Conservation (phyloP, 495 filamentous ascomycete species). For the Annulohypoxylon nitens region DNA sequence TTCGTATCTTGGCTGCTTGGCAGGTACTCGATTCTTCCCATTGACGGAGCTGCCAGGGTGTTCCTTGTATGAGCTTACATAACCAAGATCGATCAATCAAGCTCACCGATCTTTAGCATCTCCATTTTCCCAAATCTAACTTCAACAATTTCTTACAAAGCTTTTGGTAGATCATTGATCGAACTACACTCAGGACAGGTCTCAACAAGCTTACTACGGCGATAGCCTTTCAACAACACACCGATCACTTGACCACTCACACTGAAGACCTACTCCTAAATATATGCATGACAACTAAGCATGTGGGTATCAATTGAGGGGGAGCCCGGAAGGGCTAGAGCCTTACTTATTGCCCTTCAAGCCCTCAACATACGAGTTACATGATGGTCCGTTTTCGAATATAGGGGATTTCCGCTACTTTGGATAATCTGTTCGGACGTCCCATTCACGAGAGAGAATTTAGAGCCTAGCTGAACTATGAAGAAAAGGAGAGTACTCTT, state of each 20-base stretch:
- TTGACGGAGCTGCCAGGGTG: background rate
- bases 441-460: background rate
- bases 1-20: background rate
- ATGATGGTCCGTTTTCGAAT: background rate
- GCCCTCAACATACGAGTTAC: background rate
- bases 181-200: background rate
- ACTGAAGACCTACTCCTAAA: background rate
- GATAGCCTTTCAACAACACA: background rate
- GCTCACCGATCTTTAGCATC: constrained; percentile 6
- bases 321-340: background rate
- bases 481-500: background rate
- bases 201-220: constrained; percentile 3
- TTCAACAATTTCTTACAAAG: background rate
- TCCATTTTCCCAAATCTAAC: background rate
- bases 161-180: background rate
- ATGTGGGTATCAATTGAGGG: background rate
- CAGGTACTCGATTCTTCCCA: background rate
- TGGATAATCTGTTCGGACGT: background rate
- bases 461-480: background rate
- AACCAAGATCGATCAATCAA: background rate
- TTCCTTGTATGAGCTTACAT: background rate
- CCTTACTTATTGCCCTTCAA: background rate
- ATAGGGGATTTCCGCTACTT: background rate
- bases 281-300: constrained; percentile 1
- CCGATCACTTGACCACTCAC: background rate